A percentile compares a stretch with the other conserved stretches of the same genome.
Conservation (phyloP, 306 rosid genomes). For the Chamaecrista fasciculata region DNA sequence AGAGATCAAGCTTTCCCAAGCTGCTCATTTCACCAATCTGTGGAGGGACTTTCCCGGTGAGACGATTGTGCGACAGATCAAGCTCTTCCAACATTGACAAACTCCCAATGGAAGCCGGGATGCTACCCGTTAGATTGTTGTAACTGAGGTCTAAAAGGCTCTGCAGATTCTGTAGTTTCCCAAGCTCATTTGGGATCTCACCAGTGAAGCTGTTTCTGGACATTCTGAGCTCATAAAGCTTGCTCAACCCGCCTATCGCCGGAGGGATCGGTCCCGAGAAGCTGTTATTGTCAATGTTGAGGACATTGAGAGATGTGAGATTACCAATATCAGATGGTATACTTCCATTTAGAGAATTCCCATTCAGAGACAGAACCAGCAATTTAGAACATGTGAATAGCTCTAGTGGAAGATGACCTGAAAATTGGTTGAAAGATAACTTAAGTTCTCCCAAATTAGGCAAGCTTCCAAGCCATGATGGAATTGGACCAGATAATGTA, state of each 20-base stretch:
- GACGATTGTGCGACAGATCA: slow-evolving; percentile 85
- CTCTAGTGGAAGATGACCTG: slow-evolving; percentile 62
- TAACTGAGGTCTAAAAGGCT: slow-evolving; percentile 75
- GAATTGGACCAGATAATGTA: slow-evolving; percentile 61
- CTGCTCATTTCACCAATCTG: slow-evolving; percentile 77
- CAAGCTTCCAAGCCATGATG: slow-evolving; percentile 78
- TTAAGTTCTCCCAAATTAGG: slow-evolving; percentile 75
- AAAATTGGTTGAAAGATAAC: slow-evolving; percentile 66
- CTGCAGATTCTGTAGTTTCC: slow-evolving; percentile 84
- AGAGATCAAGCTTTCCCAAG: slow-evolving; percentile 80
- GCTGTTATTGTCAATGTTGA: slow-evolving; percentile 59
- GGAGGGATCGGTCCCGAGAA: slow-evolving; percentile 66
- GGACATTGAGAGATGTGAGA: slow-evolving; percentile 60
- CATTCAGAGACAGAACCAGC: slow-evolving; percentile 65
- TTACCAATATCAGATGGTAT: slow-evolving; percentile 64
- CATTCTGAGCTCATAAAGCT: slow-evolving; percentile 72
- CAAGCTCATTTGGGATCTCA: slow-evolving; percentile 71
- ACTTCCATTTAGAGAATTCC: slow-evolving; percentile 69
- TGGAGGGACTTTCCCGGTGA: slow-evolving; percentile 73
- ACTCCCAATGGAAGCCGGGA: slow-evolving; percentile 59
- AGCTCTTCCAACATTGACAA: slow-evolving; percentile 73
- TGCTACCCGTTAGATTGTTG: slow-evolving; percentile 73
- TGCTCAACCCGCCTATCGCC: slow-evolving; percentile 55
- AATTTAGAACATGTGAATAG: slow-evolving; percentile 70
- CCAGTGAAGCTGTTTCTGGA: slow-evolving; percentile 60